Base-by-base conservation (phyloP, 2,329 filamentous ascomycete species). In the Fusarium brachygibbosum region DNA sequence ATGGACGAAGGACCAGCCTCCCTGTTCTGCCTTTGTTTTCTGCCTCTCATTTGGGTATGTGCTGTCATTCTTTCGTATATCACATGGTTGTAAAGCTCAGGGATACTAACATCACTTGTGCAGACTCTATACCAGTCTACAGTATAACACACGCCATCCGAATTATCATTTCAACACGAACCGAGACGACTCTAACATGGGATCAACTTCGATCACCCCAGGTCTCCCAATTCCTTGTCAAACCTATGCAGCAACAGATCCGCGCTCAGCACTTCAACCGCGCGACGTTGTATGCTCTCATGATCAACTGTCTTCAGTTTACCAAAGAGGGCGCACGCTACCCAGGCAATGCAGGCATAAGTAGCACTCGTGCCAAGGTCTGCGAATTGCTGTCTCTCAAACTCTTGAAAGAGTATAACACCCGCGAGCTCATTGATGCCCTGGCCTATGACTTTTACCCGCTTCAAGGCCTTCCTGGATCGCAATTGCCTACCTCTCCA, bases 361-460 rank as follows among this genome's bases (percentile, higher is more conserved):
- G 91, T 80, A 90, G 88, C 72, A 97, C 95, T 11, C 88, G 95
- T 71, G 93, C 94, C 44, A 89, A 94, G 82, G 90, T 97, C 48
- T 97, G 94, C 81, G 94, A 98, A 82, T 85, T 98, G 61, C 84
- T 98, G 46, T 93, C 94, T 16, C 93, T 98, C 79, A 93, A 97
- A 78, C 78, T 98, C 66, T 83, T 98, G 69, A 95, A 93, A 81
- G 95, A 98, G 77, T 97, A 94, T 80, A 90, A 88, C 21, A 97
- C 93, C 1, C 85, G 94, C 61, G 94, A 98, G 79, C 85, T 98
- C 71, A 97, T 98, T 71, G 95, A 98, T 82, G 94, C 93, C 5
- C 84, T 98, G 40, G 97, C 93, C 28, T 98, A 98, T 79, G 95
- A 98, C 78, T 98, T 97, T 78, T 93, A 96, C 77, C 95, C 95